Conservation (phyloP, 2,329 filamentous ascomycete genomes). For the Fusarium udum region DNA sequence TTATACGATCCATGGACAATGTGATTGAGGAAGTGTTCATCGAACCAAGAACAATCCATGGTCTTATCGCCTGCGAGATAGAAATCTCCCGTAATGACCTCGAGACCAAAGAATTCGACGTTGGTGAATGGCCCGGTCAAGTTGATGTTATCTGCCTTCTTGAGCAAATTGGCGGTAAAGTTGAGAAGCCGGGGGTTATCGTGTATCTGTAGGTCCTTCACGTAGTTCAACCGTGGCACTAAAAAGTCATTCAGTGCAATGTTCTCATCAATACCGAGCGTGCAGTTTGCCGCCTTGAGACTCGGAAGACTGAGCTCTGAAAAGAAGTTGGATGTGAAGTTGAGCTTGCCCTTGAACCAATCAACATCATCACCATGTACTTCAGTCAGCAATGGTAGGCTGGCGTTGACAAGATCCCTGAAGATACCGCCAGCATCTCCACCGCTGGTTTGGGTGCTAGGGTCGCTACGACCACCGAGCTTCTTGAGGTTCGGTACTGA, state of each 20-base stretch:
- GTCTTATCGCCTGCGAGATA: accelerated
- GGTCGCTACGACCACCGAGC: neutral
- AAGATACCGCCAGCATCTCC: neutral
- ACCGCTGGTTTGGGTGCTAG: accelerated
- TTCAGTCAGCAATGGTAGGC: accelerated
- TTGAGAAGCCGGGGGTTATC: neutral
- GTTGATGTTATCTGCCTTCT: neutral
- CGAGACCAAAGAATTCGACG: neutral
- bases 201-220: accelerated
- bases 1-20: neutral
- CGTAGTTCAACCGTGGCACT: neutral
- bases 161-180: neutral
- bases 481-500: neutral
- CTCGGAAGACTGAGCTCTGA: neutral
- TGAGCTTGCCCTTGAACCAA: neutral
- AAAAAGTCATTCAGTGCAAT: neutral
- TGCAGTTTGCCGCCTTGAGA: neutral
- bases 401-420: neutral
- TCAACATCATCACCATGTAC: neutral
- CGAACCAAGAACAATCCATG: neutral
- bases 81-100: neutral
- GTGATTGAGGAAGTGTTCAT: neutral
- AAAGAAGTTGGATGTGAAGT: neutral
- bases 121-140: neutral
- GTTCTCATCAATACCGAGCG: neutral